Base-by-base conservation (phyloP, 2,329 filamentous ascomycete species). In the Sporothrix brunneoviolacea region DNA sequence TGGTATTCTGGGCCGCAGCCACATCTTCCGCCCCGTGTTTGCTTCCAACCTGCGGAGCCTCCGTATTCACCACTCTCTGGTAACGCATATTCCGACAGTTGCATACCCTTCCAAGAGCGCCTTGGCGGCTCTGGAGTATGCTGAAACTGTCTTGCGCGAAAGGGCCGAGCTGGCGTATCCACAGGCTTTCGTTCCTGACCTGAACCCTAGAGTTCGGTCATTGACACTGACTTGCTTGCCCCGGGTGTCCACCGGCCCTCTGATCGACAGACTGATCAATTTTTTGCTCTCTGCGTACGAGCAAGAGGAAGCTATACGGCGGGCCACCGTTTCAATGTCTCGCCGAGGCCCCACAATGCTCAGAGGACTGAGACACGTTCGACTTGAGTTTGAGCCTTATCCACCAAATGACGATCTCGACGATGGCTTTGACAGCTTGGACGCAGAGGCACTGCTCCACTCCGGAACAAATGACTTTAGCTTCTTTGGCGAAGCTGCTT, bases 31-130 rank as follows among this genome's bases (percentile, higher is more conserved):
- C 0, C 77, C 78, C 0, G 71, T 75, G 0, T 64, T 76, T 45
- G 77, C 75, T 1, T 72, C 74, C 1, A 77, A 77, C 54, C 65
- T 83, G 4, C 71, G 74, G 28, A 66, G 65, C 1, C 62, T 83
- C 2, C 71, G 74, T 12, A 65, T 81, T 6, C 80, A 84, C 46
- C 80, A 84, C 59, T 83, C 79, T 0, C 56, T 82, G 2, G 70
- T 83, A 6, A 84, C 80, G 0, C 70, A 72, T 36, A 67, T 78
- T 8, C 75, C 74, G 2, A 73, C 71, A 0, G 55, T 80, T 4
- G 53, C 66, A 4, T 62, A 67, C 8, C 62, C 67, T 1, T 64
- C 63, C 9, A 57, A 73, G 4, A 67, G 69, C 3, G 55, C 61
- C 3, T 56, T 69, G 51, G 61, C 64, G 8, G 60, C 67, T 3